phyloP scores from a whole-genome alignment of 306 rosid genomes.

The Vigna unguiculata region DNA sequence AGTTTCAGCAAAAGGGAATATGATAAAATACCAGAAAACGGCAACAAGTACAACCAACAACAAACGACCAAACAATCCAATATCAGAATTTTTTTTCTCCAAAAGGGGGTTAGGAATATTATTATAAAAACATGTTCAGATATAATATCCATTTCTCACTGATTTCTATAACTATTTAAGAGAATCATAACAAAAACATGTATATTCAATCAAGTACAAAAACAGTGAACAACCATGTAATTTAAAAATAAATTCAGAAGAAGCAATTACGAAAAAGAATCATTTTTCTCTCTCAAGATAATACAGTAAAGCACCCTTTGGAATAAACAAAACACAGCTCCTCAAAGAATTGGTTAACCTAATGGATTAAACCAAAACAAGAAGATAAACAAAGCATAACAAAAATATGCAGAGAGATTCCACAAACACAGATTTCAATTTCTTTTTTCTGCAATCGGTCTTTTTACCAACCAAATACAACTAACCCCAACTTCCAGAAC shows the following conservation, averaged over 20 bases:
- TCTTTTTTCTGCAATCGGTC: background rate
- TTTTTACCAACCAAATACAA: background rate
- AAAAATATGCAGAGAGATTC: background rate
- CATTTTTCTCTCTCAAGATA: background rate
- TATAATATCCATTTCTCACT: background rate
- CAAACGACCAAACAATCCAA: background rate
- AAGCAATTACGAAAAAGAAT: too few relatives aligned
- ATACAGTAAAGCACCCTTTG: conserved; percentile 2
- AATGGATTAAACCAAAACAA: background rate
- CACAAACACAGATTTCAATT: background rate
- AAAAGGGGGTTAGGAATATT: background rate
- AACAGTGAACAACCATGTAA: background rate
- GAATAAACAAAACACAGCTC: background rate
- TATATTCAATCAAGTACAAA: background rate
- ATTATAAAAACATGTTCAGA: background rate
- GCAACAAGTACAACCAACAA: conserved; percentile 1
- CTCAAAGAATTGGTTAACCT: background rate
- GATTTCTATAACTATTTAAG: background rate
- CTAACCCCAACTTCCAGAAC: too few relatives aligned
- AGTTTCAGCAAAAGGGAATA: conserved; percentile 15
- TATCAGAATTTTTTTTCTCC: too few relatives aligned
- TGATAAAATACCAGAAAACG: conserved; percentile 1
- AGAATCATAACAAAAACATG: background rate
- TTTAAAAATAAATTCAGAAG: background rate
- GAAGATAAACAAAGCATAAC: background rate